These are phyloP conservation scores for Aspergillus aculeatinus DNA, from an alignment of 2,329 filamentous ascomycete species.

Conservation along the genomic window DNA sequence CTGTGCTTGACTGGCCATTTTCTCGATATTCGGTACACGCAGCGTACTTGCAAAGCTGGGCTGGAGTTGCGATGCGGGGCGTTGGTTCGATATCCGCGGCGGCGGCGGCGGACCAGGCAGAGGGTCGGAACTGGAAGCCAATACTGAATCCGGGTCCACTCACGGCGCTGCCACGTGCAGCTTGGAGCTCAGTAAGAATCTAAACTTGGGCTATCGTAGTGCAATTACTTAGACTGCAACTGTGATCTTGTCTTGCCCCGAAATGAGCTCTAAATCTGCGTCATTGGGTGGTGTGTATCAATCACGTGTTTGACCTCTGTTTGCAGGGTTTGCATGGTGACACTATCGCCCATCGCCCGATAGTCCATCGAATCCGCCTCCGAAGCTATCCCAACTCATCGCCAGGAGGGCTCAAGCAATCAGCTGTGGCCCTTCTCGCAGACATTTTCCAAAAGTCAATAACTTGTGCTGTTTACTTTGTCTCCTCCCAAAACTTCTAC, in stretches of 20 bases:
- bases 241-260: not conserved
- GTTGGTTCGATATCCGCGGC: conserved; percentile 17
- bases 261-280: not conserved
- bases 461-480: not conserved
- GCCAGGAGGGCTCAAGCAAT: conserved; percentile 4
- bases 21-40: conserved; percentile 15
- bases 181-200: not conserved
- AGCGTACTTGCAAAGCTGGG: conserved; percentile 28
- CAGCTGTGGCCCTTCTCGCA: conserved; percentile 6
- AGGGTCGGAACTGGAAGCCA: not conserved
- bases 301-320: not conserved
- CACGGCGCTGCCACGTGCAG: not conserved
- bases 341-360: not conserved
- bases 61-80: conserved; percentile 34
- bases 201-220: no score
- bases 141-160: not conserved
- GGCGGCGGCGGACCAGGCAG: not conserved
- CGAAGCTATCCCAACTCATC: conserved; percentile 2
- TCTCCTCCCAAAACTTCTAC: not conserved
- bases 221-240: not conserved
- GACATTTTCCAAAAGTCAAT: not conserved
- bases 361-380: conserved; percentile 4
- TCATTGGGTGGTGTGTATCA: not conserved
- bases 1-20: conserved; percentile 43
- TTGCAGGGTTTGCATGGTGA: conserved; percentile 2